Base-by-base conservation (phyloP, 768 basidiomycete genomes). In the Hygrophorus pudorinus region DNA sequence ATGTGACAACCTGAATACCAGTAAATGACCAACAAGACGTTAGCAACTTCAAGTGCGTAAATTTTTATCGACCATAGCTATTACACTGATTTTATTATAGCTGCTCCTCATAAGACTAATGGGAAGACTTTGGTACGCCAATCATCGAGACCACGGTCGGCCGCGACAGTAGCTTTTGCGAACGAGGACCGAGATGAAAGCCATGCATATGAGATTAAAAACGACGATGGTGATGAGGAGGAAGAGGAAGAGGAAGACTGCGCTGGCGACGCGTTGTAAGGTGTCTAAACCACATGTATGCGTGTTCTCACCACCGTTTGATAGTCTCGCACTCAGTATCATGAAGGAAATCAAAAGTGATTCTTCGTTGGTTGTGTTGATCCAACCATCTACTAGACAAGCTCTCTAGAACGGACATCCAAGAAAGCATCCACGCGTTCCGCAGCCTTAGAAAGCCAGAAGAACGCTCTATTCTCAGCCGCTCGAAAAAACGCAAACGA, bases 391-490 rank as follows among this genome's bases (percentile, higher is more conserved):
- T 11, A 1, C 33, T 47, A 18, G n/a, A 50, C 31, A 14, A 7
- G 4, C 3, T 34, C 28, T 5, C 2, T 38, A 64, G 63, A 61
- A 42, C 50, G 52, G n/a, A 59, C 61, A 42, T 52, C 56, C 14
- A 62, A 56, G 50, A 62, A 57, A 42, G 38, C 47, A 1, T 46
- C 59, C 3, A 49, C 55, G 6, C 54, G 56, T 12, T 38, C 52
- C 8, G 53, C 56, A 17, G 55, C 55, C 39, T 65, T 56, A 50
- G 58, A 62, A 13, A 55, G 42, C 14, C 56, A 61, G 44, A 66
- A 64, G 45, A 60, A 60, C 32, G 55, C 51, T 10, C 52, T 67
- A 35, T 70, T 61, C 50, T 50, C 55, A 5, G 49, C 59, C 6
- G 63, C 64, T 18, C 61, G 67, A 42, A 55, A 58, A 44, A 49